A percentile compares a stretch with the other conserved stretches of the same genome.
These are phyloP conservation scores for Cytospora chrysosperma DNA, from an alignment of 2,329 filamentous ascomycete species.

Conservation along the genomic window DNA sequence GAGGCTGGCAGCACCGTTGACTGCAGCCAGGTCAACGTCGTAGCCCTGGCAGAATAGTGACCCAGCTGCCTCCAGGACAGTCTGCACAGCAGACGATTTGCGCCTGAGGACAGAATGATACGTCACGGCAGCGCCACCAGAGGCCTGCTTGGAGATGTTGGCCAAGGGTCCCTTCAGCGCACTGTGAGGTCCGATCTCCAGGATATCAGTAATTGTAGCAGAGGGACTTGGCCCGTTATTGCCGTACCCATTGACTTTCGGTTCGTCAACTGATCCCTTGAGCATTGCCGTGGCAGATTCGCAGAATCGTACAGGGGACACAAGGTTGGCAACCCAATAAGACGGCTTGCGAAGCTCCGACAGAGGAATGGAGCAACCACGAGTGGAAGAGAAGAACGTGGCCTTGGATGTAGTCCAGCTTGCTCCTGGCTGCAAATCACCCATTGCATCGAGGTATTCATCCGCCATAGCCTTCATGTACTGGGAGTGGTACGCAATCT, in stretches of 20 bases:
- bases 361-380: slow-evolving; percentile 19
- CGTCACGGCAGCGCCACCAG: neutral
- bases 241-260: slow-evolving; percentile 17
- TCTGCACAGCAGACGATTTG: slow-evolving; percentile 26
- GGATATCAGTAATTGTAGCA: slow-evolving; percentile 25
- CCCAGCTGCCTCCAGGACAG: slow-evolving; percentile 25
- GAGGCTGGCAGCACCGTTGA: slow-evolving; percentile 20
- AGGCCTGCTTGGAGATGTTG: slow-evolving; percentile 27
- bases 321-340: slow-evolving; percentile 33
- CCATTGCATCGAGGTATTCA: slow-evolving; percentile 27
- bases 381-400: slow-evolving; percentile 30
- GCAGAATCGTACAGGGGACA: slow-evolving; percentile 31
- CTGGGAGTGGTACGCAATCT: slow-evolving; percentile 37
- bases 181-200: slow-evolving; percentile 32
- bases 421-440: slow-evolving; percentile 19
- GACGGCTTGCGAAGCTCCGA: slow-evolving; percentile 25
- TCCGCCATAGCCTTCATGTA: slow-evolving; percentile 29
- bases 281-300: slow-evolving; percentile 29
- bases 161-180: slow-evolving; percentile 30
- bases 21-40: slow-evolving; percentile 6
- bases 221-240: neutral
- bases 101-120: slow-evolving; percentile 17
- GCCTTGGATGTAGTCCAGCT: slow-evolving; percentile 3
- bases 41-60: slow-evolving; percentile 18
- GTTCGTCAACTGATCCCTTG: neutral